Conservation (phyloP, 257 asterid genomes). For the Solanum sitiens region DNA sequence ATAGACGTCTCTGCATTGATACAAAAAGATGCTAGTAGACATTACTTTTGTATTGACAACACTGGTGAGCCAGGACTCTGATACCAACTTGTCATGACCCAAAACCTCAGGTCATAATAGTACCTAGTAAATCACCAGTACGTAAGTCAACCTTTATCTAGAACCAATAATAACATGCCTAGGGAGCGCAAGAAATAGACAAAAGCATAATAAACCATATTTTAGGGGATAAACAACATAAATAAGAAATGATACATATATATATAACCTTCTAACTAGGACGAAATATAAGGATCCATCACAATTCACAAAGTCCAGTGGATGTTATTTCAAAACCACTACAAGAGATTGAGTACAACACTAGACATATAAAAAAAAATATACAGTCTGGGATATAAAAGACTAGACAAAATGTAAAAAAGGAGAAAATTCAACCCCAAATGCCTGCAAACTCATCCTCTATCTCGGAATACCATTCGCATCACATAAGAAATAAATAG, state of each 20-base stretch:
- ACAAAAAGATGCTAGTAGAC: background rate
- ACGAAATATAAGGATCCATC: too few species aligned
- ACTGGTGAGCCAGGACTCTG: background rate
- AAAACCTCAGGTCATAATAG: background rate
- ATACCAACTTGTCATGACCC: background rate
- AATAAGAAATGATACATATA: background rate
- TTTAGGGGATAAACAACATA: background rate
- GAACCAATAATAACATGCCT: background rate
- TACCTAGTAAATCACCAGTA: too few species aligned
- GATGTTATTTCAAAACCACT: background rate
- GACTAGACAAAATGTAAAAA: background rate
- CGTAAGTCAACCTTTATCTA: background rate
- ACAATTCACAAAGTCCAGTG: background rate
- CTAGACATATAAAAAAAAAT: background rate
- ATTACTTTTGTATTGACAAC: too few species aligned
- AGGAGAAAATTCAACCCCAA: background rate
- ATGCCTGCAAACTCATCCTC: background rate
- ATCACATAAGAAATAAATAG: background rate
- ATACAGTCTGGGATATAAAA: background rate
- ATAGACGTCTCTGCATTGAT: background rate
- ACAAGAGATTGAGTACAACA: too few species aligned
- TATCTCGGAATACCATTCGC: background rate
- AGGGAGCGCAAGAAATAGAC: background rate
- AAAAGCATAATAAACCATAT: background rate
- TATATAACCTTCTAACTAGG: background rate